Percentiles rank a stretch among this genome's conserved stretches.
These are phyloP conservation scores for Primulina eburnea DNA, from an alignment of 257 asterid species.

Conservation along the genomic window DNA sequence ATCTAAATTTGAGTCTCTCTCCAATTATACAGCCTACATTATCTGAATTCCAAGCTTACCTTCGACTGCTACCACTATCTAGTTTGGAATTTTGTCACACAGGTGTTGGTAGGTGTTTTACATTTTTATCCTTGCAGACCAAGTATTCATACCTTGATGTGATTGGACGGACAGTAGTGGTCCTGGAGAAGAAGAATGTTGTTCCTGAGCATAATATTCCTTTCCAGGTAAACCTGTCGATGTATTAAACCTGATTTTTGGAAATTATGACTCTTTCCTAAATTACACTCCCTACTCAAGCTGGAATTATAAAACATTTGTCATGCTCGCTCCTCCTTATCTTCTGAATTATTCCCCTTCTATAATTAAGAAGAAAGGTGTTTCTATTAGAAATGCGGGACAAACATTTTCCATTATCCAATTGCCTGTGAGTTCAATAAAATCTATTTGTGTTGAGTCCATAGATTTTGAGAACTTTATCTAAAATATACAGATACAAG, in stretches of 20 bases:
- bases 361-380: not conserved
- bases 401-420: not conserved
- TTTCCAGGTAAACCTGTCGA: constrained; percentile 69
- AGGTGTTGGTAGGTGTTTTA: constrained; percentile 27
- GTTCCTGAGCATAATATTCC: constrained; percentile 91
- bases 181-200: constrained; percentile 79
- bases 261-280: not conserved
- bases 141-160: constrained; percentile 95
- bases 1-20: not conserved
- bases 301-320: not conserved
- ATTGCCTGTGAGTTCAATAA: not conserved
- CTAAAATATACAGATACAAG: not conserved
- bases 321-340: constrained; percentile 7
- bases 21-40: constrained; percentile 1
- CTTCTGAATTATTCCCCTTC: constrained; percentile 11
- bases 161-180: constrained; percentile 90
- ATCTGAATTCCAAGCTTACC: constrained; percentile 1
- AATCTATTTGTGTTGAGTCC: constrained; percentile 6
- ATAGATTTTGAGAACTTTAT: not conserved
- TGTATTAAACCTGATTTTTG: not conserved
- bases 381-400: not conserved
- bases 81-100: not conserved
- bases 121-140: constrained; percentile 55
- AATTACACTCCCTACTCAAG: not conserved
- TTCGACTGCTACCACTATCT: constrained; percentile 11